Percentiles rank a stretch among this genome's conserved stretches.
Evolutionary conservation across 208 protist genomes (phyloP).

Genomic region (Acanthamoeba castellanii): DNA sequence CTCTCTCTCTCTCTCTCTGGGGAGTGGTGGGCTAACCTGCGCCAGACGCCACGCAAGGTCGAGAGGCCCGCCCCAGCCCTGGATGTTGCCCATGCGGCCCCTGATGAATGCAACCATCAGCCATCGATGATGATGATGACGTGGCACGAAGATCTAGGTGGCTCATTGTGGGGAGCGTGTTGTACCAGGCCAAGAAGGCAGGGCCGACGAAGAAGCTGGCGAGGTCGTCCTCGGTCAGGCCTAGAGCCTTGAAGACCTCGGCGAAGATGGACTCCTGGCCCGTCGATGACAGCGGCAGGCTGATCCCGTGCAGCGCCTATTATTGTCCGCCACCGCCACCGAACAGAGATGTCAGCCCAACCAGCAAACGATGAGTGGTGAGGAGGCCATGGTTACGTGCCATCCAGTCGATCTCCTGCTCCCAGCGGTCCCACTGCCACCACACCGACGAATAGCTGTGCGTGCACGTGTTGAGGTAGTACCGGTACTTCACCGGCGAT

Average conservation of each 20-base stretch:
- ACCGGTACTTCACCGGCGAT: slow-evolving; percentile 10
- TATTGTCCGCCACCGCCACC: not conserved
- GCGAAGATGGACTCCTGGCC: slow-evolving; percentile 51
- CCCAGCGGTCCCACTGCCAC: slow-evolving; percentile 53
- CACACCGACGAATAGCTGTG: slow-evolving; percentile 30
- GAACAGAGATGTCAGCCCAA: not conserved
- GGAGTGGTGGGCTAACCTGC: not conserved
- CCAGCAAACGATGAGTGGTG: too few species aligned
- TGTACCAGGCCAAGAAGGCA: slow-evolving; percentile 55
- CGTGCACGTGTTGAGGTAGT: slow-evolving; percentile 56
- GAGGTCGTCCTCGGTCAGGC: slow-evolving; percentile 45
- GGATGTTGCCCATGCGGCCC: slow-evolving; percentile 56
- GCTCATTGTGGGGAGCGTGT: too few species aligned
- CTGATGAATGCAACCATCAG: not conserved
- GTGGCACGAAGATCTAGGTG: too few species aligned
- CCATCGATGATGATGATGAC: not conserved
- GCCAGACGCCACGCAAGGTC: slow-evolving; percentile 2
- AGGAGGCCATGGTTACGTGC: not conserved
- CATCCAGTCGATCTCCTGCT: slow-evolving; percentile 71
- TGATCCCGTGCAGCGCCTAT: slow-evolving; percentile 67
- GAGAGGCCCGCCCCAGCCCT: slow-evolving; percentile 62
- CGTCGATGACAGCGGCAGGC: slow-evolving; percentile 58
- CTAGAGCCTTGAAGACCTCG: slow-evolving; percentile 12
- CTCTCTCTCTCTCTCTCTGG: too few species aligned
- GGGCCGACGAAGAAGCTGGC: slow-evolving; percentile 41